These are phyloP conservation scores for Artomyces pyxidatus DNA, from an alignment of 768 basidiomycete genomes.

Conservation along the genomic window DNA sequence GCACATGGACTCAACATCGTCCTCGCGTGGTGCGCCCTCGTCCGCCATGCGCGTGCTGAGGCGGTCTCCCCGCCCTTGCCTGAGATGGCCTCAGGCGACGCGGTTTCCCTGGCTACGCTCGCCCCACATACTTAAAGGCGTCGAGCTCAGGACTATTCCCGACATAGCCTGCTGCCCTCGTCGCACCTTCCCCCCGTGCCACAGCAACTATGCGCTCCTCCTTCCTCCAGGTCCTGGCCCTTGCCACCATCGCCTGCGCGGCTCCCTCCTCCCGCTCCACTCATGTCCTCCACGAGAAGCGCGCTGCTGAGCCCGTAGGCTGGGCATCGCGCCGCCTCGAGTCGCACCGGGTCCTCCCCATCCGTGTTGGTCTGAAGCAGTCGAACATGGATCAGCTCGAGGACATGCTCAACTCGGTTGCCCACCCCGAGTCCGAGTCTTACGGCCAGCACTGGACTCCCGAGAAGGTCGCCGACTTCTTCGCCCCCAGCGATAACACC, in stretches of 20 bases:
- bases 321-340: conserved; percentile 29
- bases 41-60: too few relatives aligned
- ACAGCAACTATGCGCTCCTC: conserved; percentile 8
- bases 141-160: too few relatives aligned
- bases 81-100: too few relatives aligned
- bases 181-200: too few relatives aligned
- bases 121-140: too few relatives aligned
- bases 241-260: conserved; percentile 15
- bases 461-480: conserved; percentile 29
- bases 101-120: too few relatives aligned
- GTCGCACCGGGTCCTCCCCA: conserved; percentile 27
- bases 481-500: conserved; percentile 32
- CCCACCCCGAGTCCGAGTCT: conserved; percentile 34
- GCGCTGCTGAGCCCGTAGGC: conserved; percentile 23
- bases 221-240: conserved; percentile 2
- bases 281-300: conserved; percentile 33
- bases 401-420: conserved; percentile 32
- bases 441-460: conserved; percentile 42
- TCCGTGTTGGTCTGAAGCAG: conserved; percentile 39
- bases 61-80: too few relatives aligned
- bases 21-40: too few relatives aligned
- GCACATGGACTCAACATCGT: too few relatives aligned
- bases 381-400: conserved; percentile 33
- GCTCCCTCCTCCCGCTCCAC: conserved; percentile 10
- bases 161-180: too few relatives aligned